These are phyloP conservation scores for Rhizoclosmatium sp. DNA, from an alignment of 192 early-diverging fungal species.

Conservation along the genomic window DNA sequence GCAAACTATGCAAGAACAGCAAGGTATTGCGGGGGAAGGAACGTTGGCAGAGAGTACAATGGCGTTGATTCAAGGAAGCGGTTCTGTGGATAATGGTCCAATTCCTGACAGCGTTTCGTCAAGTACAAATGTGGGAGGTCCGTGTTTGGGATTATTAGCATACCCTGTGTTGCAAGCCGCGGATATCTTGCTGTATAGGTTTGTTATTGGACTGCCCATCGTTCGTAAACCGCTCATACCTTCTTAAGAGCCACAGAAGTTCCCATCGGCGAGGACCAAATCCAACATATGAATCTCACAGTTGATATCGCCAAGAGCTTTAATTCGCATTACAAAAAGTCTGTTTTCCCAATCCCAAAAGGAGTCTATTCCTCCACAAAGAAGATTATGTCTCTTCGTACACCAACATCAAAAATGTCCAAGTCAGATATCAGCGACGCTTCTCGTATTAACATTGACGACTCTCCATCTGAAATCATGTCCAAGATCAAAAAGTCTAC, in stretches of 20 bases:
- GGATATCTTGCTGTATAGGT: slow-evolving; percentile 89
- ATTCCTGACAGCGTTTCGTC: slow-evolving; percentile 19
- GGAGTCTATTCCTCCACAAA: slow-evolving; percentile 69
- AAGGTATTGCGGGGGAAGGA: not conserved
- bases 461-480: slow-evolving; percentile 70
- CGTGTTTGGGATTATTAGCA: slow-evolving; percentile 81
- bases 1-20: slow-evolving; percentile 39
- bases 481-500: slow-evolving; percentile 75
- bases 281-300: slow-evolving; percentile 89
- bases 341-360: slow-evolving; percentile 73
- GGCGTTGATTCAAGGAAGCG: slow-evolving; percentile 19
- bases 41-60: slow-evolving; percentile 41
- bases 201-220: not conserved
- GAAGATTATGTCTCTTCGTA: slow-evolving; percentile 84
- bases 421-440: slow-evolving; percentile 78
- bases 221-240: not conserved
- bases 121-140: slow-evolving; percentile 34
- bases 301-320: slow-evolving; percentile 79
- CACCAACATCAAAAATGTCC: slow-evolving; percentile 86
- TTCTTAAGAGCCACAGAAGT: slow-evolving; percentile 72
- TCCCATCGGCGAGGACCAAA: slow-evolving; percentile 93
- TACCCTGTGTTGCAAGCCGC: slow-evolving; percentile 94
- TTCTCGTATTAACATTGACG: slow-evolving; percentile 79
- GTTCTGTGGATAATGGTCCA: slow-evolving; percentile 47
- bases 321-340: slow-evolving; percentile 73